phyloP scores from a whole-genome alignment of 306 rosid species.

The Urtica urens region DNA sequence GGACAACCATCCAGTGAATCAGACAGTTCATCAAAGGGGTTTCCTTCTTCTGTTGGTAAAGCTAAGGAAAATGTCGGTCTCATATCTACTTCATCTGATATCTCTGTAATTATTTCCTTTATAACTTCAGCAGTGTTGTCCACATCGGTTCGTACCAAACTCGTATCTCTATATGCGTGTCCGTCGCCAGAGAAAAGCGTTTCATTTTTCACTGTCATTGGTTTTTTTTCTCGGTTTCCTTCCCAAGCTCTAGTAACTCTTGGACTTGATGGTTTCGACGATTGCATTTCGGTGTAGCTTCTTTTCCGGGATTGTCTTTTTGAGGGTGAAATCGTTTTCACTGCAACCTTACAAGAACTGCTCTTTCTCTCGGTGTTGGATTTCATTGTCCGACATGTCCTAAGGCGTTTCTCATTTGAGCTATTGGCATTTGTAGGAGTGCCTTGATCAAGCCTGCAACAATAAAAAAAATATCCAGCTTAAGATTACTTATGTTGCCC shows the following conservation, averaged over 20 bases:
- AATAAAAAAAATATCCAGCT: constrained; percentile 18
- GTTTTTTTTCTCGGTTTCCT: constrained; percentile 13
- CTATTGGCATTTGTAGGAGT: constrained; percentile 9
- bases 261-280: constrained; percentile 9
- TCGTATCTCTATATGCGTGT: constrained; percentile 16
- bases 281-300: constrained; percentile 12
- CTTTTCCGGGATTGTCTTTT: constrained; percentile 13
- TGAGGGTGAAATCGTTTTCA: constrained; percentile 11
- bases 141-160: constrained; percentile 9
- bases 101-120: constrained; percentile 2
- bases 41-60: constrained; percentile 15
- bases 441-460: constrained; percentile 25
- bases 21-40: constrained; percentile 19
- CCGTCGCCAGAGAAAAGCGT: constrained; percentile 7
- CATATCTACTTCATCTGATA: constrained; percentile 11
- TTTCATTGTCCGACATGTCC: constrained; percentile 28
- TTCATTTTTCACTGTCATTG: constrained; percentile 4
- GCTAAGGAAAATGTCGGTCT: constrained; percentile 30
- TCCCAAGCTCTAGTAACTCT: constrained; percentile 9
- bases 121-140: neutral
- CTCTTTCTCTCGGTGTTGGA: constrained; percentile 13
- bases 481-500: constrained; percentile 8
- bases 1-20: constrained; percentile 19
- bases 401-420: constrained; percentile 12
- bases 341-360: constrained; percentile 6